Evolutionary conservation across 345 rosid species (phyloP).

Genomic region (Melastoma malabathricum): DNA sequence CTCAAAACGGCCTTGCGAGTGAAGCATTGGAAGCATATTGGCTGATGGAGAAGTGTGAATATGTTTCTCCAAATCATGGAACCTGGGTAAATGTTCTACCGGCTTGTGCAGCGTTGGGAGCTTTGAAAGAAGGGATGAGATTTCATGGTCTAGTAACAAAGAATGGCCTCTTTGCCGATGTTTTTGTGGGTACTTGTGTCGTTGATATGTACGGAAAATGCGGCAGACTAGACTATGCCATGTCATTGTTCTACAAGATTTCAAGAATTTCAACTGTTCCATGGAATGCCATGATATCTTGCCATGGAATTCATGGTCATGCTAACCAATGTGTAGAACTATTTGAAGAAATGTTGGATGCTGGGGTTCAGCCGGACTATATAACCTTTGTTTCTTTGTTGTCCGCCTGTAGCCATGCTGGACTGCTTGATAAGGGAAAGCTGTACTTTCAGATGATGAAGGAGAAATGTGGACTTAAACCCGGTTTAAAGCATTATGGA

Average conservation of each 20-base stretch:
- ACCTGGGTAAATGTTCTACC: slow-evolving; percentile 12
- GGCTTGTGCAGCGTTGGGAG: slow-evolving; percentile 12
- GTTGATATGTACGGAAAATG: slow-evolving; percentile 19
- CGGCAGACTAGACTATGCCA: slow-evolving; percentile 10
- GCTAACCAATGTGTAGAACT: slow-evolving; percentile 23
- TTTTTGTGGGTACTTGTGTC: slow-evolving; percentile 12
- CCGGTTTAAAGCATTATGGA: slow-evolving; percentile 29
- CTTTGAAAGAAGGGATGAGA: slow-evolving; percentile 13
- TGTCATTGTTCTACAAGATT: slow-evolving; percentile 7
- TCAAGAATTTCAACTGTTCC: slow-evolving; percentile 15
- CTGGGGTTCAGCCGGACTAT: slow-evolving; percentile 25
- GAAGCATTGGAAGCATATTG: slow-evolving; percentile 11
- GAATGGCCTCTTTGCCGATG: slow-evolving; percentile 7
- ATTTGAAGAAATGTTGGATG: slow-evolving; percentile 25
- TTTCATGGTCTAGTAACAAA: slow-evolving; percentile 8
- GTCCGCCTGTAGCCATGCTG: slow-evolving; percentile 46
- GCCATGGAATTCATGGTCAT: slow-evolving; percentile 36
- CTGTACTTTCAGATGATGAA: slow-evolving; percentile 23
- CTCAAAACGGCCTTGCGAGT: slow-evolving; percentile 12
- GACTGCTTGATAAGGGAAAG: slow-evolving; percentile 29
- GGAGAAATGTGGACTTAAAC: slow-evolving; percentile 14
- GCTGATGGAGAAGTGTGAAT: slow-evolving; percentile 7
- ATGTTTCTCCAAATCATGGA: slow-evolving; percentile 9
- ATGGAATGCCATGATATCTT: slow-evolving; percentile 36
- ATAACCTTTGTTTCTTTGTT: slow-evolving; percentile 25